Percentiles rank a stretch among this genome's conserved stretches.
phyloP scores from a whole-genome alignment of 129 eudicot genomes.

The Scalesia atractyloides region DNA sequence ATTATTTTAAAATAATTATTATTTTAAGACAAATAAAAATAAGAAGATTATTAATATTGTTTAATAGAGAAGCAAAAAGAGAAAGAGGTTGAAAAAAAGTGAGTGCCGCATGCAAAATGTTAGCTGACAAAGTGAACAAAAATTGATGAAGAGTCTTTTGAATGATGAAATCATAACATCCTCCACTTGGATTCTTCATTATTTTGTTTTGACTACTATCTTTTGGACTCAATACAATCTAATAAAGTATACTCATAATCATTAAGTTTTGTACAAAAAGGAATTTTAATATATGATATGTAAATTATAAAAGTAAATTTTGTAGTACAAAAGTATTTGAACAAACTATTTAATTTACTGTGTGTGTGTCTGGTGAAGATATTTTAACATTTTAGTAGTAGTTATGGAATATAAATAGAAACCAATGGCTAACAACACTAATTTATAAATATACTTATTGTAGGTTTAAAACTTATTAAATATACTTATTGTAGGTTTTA shows the following conservation, averaged over 20 bases:
- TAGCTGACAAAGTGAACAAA: conserved; percentile 53
- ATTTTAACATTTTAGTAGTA: too few relatives aligned
- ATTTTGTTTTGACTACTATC: conserved; percentile 39
- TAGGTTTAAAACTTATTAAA: too few relatives aligned
- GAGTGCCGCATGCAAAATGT: conserved; percentile 50
- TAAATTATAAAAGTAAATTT: too few relatives aligned
- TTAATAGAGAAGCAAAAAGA: background rate
- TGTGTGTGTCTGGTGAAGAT: too few relatives aligned
- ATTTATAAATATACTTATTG: too few relatives aligned
- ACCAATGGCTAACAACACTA: too few relatives aligned
- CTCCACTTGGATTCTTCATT: conserved; percentile 44
- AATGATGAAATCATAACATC: conserved; percentile 47
- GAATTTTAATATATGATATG: background rate
- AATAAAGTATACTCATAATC: conserved; percentile 15
- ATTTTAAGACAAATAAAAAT: too few relatives aligned
- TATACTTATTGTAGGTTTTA: too few relatives aligned
- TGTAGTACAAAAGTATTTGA: too few relatives aligned
- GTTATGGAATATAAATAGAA: too few relatives aligned
- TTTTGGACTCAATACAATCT: conserved; percentile 41
- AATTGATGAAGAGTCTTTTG: conserved; percentile 42
- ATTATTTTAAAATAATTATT: too few relatives aligned
- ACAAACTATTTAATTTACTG: background rate
- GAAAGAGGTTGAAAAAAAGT: conserved; percentile 22
- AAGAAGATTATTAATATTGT: too few relatives aligned
- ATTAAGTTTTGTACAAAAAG: background rate